phyloP scores from a whole-genome alignment of 2,329 filamentous ascomycete genomes.

The Aspergillus sp. region DNA sequence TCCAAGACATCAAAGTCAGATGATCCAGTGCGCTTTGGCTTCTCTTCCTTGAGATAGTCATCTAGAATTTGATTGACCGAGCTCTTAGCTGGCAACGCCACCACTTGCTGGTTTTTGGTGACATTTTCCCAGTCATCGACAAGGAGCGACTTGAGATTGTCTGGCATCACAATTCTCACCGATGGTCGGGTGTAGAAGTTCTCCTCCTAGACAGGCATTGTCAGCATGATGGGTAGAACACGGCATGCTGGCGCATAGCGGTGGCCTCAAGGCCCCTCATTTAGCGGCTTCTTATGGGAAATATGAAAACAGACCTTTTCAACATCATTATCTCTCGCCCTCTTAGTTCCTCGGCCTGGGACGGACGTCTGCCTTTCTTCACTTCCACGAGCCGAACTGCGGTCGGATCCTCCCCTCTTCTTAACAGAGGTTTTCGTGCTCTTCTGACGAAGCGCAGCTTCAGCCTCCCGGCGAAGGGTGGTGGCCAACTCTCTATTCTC shows the following conservation, averaged over 20 bases:
- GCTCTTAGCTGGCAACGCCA: slow-evolving; percentile 75
- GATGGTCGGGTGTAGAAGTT: slow-evolving; percentile 79
- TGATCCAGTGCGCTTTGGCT: slow-evolving; percentile 60
- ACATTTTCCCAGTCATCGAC: slow-evolving; percentile 99
- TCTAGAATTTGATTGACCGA: slow-evolving; percentile 76
- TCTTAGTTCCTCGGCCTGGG: slow-evolving; percentile 45
- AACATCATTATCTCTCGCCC: slow-evolving; percentile 48
- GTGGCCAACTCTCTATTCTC: slow-evolving; percentile 88
- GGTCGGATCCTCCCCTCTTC: slow-evolving; percentile 43
- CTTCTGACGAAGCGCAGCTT: slow-evolving; percentile 35
- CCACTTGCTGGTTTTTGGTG: slow-evolving; percentile 89
- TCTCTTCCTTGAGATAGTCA: slow-evolving; percentile 74
- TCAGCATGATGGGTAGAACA: slow-evolving; percentile 3
- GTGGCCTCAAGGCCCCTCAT: slow-evolving; percentile 1
- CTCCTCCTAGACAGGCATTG: slow-evolving; percentile 67
- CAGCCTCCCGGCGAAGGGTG: slow-evolving; percentile 46
- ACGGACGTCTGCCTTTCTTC: slow-evolving; percentile 47
- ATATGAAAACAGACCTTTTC: slow-evolving; percentile 43
- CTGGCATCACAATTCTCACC: slow-evolving; percentile 81
- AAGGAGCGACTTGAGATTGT: slow-evolving; percentile 84
- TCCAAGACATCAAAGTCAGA: slow-evolving; percentile 82
- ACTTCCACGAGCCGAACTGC: slow-evolving; percentile 44
- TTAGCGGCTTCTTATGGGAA: background rate
- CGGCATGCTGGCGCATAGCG: background rate
- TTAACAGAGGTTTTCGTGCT: slow-evolving; percentile 37